phyloP scores from a whole-genome alignment of 2,329 filamentous ascomycete genomes.

The Fusarium camptoceras region DNA sequence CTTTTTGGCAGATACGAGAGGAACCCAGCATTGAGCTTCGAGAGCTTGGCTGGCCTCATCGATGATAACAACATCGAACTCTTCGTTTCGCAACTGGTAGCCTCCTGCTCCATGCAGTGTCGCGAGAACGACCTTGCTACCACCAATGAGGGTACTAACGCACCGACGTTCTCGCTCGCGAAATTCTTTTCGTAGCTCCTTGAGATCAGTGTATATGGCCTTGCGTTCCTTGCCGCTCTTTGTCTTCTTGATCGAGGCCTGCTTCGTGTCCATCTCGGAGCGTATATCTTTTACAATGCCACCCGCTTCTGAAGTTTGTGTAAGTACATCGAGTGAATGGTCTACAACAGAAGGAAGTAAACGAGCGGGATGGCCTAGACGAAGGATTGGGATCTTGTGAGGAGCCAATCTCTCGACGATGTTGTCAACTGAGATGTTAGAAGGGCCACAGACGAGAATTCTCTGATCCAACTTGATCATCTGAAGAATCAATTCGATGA shows the following conservation, averaged over 20 bases:
- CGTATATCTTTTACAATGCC: conserved; percentile 90
- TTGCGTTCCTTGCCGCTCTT: conserved; percentile 81
- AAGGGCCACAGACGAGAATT: conserved; percentile 93
- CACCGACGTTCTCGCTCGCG: conserved; percentile 86
- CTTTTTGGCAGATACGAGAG: conserved; percentile 82
- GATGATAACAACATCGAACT: conserved; percentile 94
- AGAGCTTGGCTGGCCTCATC: conserved; percentile 96
- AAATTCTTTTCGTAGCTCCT: conserved; percentile 88
- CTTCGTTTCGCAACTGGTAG: conserved; percentile 80
- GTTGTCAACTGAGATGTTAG: conserved; percentile 98
- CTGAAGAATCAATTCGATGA: conserved; percentile 96
- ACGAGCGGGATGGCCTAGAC: conserved; percentile 91
- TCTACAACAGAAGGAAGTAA: conserved; percentile 87
- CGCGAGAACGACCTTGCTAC: conserved; percentile 88
- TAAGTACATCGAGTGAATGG: conserved; percentile 92
- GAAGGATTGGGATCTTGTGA: conserved; percentile 86
- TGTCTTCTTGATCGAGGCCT: conserved; percentile 88
- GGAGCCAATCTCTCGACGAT: conserved; percentile 92
- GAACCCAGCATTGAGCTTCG: conserved; percentile 97
- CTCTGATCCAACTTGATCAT: conserved; percentile 78
- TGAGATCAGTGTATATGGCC: conserved; percentile 86
- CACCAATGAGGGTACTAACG: conserved; percentile 77
- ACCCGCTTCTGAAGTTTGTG: conserved; percentile 89
- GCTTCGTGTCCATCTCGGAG: conserved; percentile 92
- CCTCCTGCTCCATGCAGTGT: conserved; percentile 94